Conservation (phyloP, 192 early-diverging fungal genomes). For the Rhizoclosmatium sp. region DNA sequence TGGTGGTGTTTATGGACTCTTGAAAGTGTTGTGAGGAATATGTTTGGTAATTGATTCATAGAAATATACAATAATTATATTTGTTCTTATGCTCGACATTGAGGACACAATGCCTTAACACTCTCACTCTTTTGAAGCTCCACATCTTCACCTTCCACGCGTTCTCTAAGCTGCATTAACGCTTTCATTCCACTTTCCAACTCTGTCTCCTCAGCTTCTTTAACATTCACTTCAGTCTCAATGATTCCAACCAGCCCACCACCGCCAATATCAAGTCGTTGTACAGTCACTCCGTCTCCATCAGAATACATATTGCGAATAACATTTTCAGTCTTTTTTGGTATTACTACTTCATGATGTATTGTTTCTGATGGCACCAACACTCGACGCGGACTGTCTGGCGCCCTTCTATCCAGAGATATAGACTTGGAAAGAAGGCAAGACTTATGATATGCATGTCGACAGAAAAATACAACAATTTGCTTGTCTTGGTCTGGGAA, state of each 20-base stretch:
- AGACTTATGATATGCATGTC: constrained; percentile 84
- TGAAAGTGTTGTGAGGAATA: no score
- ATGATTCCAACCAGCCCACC: not conserved
- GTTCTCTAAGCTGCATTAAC: not conserved
- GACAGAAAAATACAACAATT: constrained; percentile 87
- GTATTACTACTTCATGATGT: no score
- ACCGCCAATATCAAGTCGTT: not conserved
- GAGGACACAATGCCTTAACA: not conserved
- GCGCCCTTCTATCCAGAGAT: not conserved
- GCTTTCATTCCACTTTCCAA: not conserved
- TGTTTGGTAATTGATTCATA: not conserved
- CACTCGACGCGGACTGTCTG: not conserved
- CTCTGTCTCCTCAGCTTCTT: not conserved
- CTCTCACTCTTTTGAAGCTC: not conserved
- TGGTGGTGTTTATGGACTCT: no score
- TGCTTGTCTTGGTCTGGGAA: constrained; percentile 33
- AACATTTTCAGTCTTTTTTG: no score
- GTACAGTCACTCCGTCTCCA: no score
- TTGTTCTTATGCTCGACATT: not conserved
- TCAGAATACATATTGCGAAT: no score
- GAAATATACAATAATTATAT: not conserved
- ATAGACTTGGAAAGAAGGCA: constrained; percentile 65
- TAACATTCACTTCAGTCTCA: not conserved
- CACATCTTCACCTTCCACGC: not conserved
- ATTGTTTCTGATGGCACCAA: no score